Evolutionary conservation across 495 filamentous ascomycete species (phyloP).

Genomic region (Aspergillus homomorphus): DNA sequence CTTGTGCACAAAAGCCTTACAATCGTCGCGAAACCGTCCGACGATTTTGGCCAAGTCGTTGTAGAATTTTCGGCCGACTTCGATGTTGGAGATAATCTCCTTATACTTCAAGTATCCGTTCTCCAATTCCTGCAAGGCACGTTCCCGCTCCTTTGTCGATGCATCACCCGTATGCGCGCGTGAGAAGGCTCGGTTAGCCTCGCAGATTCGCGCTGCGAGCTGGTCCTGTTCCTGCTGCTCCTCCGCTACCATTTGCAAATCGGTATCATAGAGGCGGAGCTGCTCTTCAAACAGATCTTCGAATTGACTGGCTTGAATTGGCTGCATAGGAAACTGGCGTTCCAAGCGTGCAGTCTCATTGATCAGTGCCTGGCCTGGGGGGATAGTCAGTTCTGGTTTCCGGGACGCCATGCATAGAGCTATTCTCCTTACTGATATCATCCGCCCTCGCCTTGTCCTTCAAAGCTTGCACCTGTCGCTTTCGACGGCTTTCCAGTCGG

Average conservation of each 20-base stretch:
- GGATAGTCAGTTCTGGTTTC: background rate
- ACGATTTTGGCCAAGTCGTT: slow-evolving; percentile 90
- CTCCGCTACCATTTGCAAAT: slow-evolving; percentile 63
- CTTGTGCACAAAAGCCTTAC: slow-evolving; percentile 72
- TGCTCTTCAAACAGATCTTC: slow-evolving; percentile 86
- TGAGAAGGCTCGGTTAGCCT: slow-evolving; percentile 74
- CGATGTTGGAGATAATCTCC: slow-evolving; percentile 84
- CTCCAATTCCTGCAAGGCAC: slow-evolving; percentile 82
- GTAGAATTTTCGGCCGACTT: slow-evolving; percentile 91
- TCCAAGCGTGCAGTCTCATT: slow-evolving; percentile 80
- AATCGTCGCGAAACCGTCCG: slow-evolving; percentile 71
- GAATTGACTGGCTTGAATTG: slow-evolving; percentile 82
- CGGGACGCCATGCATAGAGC: background rate
- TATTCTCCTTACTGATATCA: slow-evolving; percentile 68
- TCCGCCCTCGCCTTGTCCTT: slow-evolving; percentile 77
- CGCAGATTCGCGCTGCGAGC: slow-evolving; percentile 60
- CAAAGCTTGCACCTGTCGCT: slow-evolving; percentile 70
- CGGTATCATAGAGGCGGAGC: slow-evolving; percentile 73
- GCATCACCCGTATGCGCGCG: slow-evolving; percentile 67
- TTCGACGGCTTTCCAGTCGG: slow-evolving; percentile 73
- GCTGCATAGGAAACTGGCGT: slow-evolving; percentile 77
- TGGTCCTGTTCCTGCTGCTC: slow-evolving; percentile 77
- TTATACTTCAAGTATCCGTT: slow-evolving; percentile 94
- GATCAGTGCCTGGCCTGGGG: slow-evolving; percentile 67
- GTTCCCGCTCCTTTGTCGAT: slow-evolving; percentile 74